Conservation (phyloP, 176 grass and related monocot species). For the Tillandsia leiboldiana region DNA sequence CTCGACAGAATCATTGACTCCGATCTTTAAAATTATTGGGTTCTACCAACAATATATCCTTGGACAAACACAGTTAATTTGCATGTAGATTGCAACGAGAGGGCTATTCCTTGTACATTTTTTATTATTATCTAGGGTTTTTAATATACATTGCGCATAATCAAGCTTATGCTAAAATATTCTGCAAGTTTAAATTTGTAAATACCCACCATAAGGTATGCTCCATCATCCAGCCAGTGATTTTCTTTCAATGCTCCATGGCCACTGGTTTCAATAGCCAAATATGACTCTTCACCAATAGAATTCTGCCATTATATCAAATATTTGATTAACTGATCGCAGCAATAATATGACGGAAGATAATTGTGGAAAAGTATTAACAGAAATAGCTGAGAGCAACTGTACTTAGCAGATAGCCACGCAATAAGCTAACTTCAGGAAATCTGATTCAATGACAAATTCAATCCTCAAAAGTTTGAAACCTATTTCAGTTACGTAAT, state of each 20-base stretch:
- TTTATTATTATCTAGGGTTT: too few species aligned
- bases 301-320: slow-evolving; percentile 56
- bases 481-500: too few species aligned
- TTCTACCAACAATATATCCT: too few species aligned
- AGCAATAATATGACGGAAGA: slow-evolving; percentile 5
- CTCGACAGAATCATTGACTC: too few species aligned
- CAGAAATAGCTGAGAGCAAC: neutral
- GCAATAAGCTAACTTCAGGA: slow-evolving; percentile 6
- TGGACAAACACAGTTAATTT: too few species aligned
- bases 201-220: slow-evolving; percentile 72
- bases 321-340: slow-evolving; percentile 8
- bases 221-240: slow-evolving; percentile 98
- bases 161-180: too few species aligned
- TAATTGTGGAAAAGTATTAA: neutral
- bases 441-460: neutral
- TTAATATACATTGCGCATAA: too few species aligned
- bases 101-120: too few species aligned
- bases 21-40: too few species aligned
- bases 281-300: slow-evolving; percentile 78
- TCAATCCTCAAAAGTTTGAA: too few species aligned
- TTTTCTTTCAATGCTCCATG: slow-evolving; percentile 98
- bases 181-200: neutral
- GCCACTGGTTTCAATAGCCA: slow-evolving; percentile 98
- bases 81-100: too few species aligned
- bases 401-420: neutral